A percentile compares a stretch with the other conserved stretches of the same genome.
phyloP scores from a whole-genome alignment of 1,284 basidiomycete genomes.

The Ganoderma boninense region DNA sequence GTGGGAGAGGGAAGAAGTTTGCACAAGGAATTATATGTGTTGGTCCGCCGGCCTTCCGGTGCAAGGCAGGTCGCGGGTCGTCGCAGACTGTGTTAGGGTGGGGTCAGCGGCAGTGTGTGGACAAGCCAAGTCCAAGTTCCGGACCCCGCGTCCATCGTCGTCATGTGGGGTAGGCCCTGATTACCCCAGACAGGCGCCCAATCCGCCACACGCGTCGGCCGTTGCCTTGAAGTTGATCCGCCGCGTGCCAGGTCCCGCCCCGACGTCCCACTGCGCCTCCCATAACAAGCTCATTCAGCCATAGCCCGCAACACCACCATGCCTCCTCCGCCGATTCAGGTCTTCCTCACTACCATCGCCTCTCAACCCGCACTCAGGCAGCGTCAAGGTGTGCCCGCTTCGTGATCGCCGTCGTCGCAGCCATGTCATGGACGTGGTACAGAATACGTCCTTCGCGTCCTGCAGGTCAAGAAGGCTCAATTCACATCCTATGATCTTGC shows the following conservation, averaged over 20 bases:
- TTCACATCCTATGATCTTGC: constrained; percentile 85
- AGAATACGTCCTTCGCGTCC: constrained; percentile 79
- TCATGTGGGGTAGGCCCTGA: constrained; percentile 25
- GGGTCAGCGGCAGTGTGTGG: not conserved
- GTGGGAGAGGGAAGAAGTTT: not conserved
- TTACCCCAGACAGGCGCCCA: constrained; percentile 19
- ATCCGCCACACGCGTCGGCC: constrained; percentile 10
- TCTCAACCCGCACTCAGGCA: constrained; percentile 78
- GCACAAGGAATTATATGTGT: constrained; percentile 9
- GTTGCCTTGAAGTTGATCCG: constrained; percentile 26
- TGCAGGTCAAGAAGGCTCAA: constrained; percentile 84
- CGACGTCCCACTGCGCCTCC: not conserved
- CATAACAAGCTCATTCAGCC: too few species aligned
- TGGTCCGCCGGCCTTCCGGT: constrained; percentile 17
- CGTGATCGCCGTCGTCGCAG: not conserved
- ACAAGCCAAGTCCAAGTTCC: constrained; percentile 16
- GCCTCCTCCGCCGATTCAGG: constrained; percentile 79
- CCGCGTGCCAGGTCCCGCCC: constrained; percentile 9
- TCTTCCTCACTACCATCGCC: constrained; percentile 87
- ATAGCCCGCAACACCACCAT: constrained; percentile 45
- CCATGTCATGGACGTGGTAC: constrained; percentile 1
- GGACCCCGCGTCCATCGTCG: constrained; percentile 9
- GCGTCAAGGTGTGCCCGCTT: constrained; percentile 56
- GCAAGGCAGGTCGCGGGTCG: not conserved
- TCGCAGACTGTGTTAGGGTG: not conserved